Conservation (phyloP, 1,139 yeast species). For the Blastobotrys elegans region DNA sequence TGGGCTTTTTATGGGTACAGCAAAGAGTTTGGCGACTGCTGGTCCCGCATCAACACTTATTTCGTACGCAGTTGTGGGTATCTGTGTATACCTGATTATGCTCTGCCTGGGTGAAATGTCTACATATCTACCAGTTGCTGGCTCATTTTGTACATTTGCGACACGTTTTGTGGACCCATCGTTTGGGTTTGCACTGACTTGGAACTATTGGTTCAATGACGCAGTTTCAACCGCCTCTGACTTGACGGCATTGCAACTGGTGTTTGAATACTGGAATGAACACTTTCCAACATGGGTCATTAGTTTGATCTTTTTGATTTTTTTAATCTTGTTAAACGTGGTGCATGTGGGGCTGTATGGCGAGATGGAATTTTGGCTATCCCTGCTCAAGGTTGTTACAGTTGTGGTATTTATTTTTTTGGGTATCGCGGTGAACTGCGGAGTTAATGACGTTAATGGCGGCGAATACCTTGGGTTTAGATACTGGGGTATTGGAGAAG, state of each 20-base stretch:
- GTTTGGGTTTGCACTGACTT: conserved; percentile 56
- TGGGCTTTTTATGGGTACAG: conserved; percentile 53
- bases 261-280: conserved; percentile 57
- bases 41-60: conserved; percentile 53
- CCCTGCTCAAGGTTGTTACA: conserved; percentile 53
- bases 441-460: conserved; percentile 45
- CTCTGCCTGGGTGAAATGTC: conserved; percentile 61
- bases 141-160: conserved; percentile 60
- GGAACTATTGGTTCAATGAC: conserved; percentile 63
- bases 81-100: conserved; percentile 53
- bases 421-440: conserved; percentile 54
- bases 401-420: conserved; percentile 53
- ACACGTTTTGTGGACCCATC: conserved; percentile 56
- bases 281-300: conserved; percentile 53
- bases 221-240: conserved; percentile 60
- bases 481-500: conserved; percentile 46
- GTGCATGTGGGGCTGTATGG: conserved; percentile 56
- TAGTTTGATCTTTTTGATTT: conserved; percentile 55
- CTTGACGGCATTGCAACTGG: conserved; percentile 54
- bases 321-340: conserved; percentile 48
- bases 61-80: conserved; percentile 46
- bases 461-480: conserved; percentile 47
- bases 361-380: conserved; percentile 64
- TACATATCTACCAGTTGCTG: conserved; percentile 54
- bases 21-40: conserved; percentile 47